Percentiles rank a stretch among this genome's conserved stretches.
These are phyloP conservation scores for Metarhizium robertsii DNA, from an alignment of 2,329 filamentous ascomycete genomes.

Conservation along the genomic window DNA sequence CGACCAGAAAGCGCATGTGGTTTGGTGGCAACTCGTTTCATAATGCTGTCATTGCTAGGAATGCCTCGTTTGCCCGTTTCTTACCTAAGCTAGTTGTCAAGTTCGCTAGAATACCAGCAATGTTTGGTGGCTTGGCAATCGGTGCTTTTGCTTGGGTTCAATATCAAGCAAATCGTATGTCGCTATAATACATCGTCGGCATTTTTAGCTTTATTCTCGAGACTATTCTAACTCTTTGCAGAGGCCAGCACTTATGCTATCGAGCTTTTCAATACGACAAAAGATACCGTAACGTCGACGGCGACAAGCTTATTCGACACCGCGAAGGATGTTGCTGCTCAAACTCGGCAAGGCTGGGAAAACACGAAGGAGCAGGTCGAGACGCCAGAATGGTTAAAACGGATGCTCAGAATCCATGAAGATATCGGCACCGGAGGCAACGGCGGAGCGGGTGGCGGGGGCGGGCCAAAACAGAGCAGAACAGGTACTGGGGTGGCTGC, in stretches of 20 bases:
- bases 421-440: constrained; percentile 43
- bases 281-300: constrained; percentile 58
- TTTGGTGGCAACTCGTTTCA: constrained; percentile 78
- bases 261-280: constrained; percentile 66
- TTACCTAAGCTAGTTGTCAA: constrained; percentile 88
- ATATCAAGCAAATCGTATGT: constrained; percentile 84
- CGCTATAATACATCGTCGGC: background rate
- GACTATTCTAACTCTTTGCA: constrained; percentile 18
- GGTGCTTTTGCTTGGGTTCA: constrained; percentile 87
- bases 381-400: constrained; percentile 68
- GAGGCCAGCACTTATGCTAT: constrained; percentile 39
- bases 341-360: constrained; percentile 73
- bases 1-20: constrained; percentile 58
- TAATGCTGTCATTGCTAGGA: constrained; percentile 59
- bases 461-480: constrained; percentile 50
- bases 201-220: background rate
- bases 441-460: constrained; percentile 36
- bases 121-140: constrained; percentile 83
- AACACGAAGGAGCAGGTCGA: constrained; percentile 72
- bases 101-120: constrained; percentile 76
- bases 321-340: constrained; percentile 65
- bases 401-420: constrained; percentile 55
- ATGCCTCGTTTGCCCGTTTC: constrained; percentile 54
- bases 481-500: constrained; percentile 52
- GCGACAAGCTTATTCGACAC: constrained; percentile 63